Evolutionary conservation across 805 yeast genomes (phyloP).

Genomic region (Lachancea dasiensis): DNA sequence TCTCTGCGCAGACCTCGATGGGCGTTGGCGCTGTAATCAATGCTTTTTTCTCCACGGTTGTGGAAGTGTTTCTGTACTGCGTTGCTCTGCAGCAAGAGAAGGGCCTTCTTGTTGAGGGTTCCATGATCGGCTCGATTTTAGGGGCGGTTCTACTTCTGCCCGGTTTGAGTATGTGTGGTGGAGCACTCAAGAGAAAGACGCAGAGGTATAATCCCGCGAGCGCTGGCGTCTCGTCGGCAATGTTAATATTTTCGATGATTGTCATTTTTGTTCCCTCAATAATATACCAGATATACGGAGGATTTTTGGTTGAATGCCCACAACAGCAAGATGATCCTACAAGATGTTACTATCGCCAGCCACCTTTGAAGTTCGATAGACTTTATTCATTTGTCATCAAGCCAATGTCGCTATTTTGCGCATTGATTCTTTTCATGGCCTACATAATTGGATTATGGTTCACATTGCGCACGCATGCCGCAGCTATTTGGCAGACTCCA

Average conservation of each 20-base stretch:
- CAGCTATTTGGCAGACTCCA: slow-evolving; percentile 85
- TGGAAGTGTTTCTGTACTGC: slow-evolving; percentile 86
- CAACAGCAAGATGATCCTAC: slow-evolving; percentile 10
- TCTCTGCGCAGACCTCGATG: slow-evolving; percentile 97
- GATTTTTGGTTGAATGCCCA: slow-evolving; percentile 69
- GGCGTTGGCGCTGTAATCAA: slow-evolving; percentile 97
- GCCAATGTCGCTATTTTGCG: slow-evolving; percentile 80
- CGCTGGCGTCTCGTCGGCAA: slow-evolving; percentile 95
- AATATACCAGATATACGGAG: slow-evolving; percentile 84
- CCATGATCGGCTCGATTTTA: slow-evolving; percentile 86
- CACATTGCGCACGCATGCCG: slow-evolving; percentile 93
- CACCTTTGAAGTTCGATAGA: slow-evolving; percentile 62
- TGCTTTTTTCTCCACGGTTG: slow-evolving; percentile 94
- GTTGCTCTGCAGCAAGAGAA: slow-evolving; percentile 84
- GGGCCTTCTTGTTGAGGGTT: slow-evolving; percentile 89
- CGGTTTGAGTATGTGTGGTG: slow-evolving; percentile 96
- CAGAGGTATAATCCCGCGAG: slow-evolving; percentile 93
- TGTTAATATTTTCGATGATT: slow-evolving; percentile 84
- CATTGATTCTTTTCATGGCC: slow-evolving; percentile 71
- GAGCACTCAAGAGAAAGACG: slow-evolving; percentile 86
- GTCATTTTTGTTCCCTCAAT: slow-evolving; percentile 92
- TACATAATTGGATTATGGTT: slow-evolving; percentile 87
- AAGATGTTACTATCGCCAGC: slow-evolving; percentile 72
- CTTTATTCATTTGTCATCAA: slow-evolving; percentile 63
- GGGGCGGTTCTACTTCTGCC: slow-evolving; percentile 91